These are phyloP conservation scores for Lepiota venenata DNA, from an alignment of 768 basidiomycete species.

Conservation along the genomic window DNA sequence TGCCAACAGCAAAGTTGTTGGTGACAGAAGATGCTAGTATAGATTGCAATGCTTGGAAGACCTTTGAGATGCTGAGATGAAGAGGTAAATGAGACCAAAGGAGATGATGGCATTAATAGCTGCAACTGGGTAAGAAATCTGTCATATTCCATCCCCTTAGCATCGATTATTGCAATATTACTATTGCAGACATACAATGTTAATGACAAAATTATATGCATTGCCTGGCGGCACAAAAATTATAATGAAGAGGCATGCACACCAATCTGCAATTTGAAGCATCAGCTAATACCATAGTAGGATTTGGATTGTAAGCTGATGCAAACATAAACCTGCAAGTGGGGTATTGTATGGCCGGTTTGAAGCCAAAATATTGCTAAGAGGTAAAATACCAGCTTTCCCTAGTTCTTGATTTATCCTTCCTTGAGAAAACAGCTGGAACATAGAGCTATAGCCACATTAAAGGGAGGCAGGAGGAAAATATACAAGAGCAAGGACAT, in stretches of 20 bases:
- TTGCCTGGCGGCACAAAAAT: conserved; percentile 49
- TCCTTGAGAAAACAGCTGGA: conserved; percentile 20
- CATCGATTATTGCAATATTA: background rate
- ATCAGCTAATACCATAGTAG: conserved; percentile 5
- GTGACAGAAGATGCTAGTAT: background rate
- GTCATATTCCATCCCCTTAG: background rate
- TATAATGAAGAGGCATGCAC: conserved; percentile 25
- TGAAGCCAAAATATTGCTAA: conserved; percentile 51
- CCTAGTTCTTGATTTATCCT: conserved; percentile 56
- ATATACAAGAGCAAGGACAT: conserved; percentile 35
- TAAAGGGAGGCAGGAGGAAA: no score
- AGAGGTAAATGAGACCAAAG: conserved; percentile 40
- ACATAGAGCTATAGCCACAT: background rate
- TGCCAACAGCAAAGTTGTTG: conserved; percentile 7
- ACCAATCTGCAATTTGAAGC: conserved; percentile 22
- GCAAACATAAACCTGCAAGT: conserved; percentile 44
- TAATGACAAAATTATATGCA: conserved; percentile 56
- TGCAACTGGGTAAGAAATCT: conserved; percentile 37
- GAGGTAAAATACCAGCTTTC: conserved; percentile 52
- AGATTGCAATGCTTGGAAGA: background rate
- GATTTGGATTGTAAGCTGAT: no score
- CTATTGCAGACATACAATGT: conserved; percentile 31
- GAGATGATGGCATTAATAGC: conserved; percentile 45
- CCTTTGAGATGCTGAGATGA: background rate
- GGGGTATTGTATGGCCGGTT: conserved; percentile 58